Conservation (phyloP, 2,329 filamentous ascomycete genomes). For the Calonectria fujianensis region DNA sequence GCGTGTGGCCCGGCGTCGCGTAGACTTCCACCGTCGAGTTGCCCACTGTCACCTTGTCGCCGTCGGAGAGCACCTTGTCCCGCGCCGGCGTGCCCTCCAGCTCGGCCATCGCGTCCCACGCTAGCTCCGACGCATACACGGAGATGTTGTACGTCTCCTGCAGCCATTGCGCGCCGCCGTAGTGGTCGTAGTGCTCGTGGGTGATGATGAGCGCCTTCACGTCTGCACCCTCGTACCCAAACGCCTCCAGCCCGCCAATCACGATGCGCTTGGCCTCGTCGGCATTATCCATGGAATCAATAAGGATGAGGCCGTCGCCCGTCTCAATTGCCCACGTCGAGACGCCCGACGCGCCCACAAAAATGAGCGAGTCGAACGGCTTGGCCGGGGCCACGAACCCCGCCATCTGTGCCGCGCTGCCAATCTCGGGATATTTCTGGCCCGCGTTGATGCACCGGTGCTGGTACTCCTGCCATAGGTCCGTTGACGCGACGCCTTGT, state of each 20-base stretch:
- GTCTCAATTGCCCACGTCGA: constrained; percentile 55
- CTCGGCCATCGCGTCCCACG: constrained; percentile 38
- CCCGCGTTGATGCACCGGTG: constrained; percentile 42
- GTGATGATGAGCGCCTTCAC: constrained; percentile 57
- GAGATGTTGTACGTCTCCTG: constrained; percentile 49
- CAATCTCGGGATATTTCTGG: constrained; percentile 45
- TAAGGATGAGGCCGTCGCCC: constrained; percentile 52
- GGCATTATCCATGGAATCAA: constrained; percentile 49
- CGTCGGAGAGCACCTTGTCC: constrained; percentile 39
- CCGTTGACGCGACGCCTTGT: constrained; percentile 32
- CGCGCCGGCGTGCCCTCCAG: constrained; percentile 21
- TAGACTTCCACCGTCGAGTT: constrained; percentile 45
- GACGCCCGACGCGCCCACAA: constrained; percentile 49
- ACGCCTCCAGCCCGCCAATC: constrained; percentile 44
- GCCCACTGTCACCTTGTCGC: constrained; percentile 49
- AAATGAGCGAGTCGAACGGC: constrained; percentile 51
- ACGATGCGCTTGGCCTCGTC: constrained; percentile 47
- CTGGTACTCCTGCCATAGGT: constrained; percentile 45
- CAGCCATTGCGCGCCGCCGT: constrained; percentile 52
- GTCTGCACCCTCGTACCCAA: constrained; percentile 50
- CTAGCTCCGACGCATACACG: constrained; percentile 43
- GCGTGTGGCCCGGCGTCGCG: constrained; percentile 52
- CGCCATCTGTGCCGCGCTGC: constrained; percentile 35
- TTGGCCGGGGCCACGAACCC: constrained; percentile 47
- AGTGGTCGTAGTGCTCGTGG: constrained; percentile 56